Base-by-base conservation (phyloP, 768 basidiomycete species). In the Pleurotus eryngii region DNA sequence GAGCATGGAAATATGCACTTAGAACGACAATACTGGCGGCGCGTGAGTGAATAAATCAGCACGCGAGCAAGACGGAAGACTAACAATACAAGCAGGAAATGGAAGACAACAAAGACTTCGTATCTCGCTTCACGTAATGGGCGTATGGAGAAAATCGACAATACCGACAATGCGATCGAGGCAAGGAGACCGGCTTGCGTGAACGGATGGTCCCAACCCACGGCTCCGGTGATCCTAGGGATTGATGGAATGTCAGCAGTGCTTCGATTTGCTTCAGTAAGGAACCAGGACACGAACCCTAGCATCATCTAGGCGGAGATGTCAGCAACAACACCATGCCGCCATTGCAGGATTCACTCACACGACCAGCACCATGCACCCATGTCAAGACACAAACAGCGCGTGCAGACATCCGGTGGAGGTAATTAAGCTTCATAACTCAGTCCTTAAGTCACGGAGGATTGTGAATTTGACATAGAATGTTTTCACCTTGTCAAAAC, bases 401-500 rank as follows among this genome's bases (percentile, higher is more conserved):
- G 2, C 84, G 74, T 9, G 81, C 81, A 1, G 71, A 64, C 58
- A 81, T 76, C 3, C 83, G 77, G 63, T 86, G 84, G 3, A 74
- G 50, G 43, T 67, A 68, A 59, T 74, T 68, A 18, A 80, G 71
- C 79, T 82, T 66, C 30, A 35, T 9, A 35, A 45, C n/a, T 17
- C n/a, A 45, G n/a, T 17, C 42, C 42, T 17, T 45, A n/a, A 45
- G 42, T 45, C 42, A 22, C 42, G n/a, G 42, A 22, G 3, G 9
- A 17, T 45, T n/a, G n/a, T 17, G 42, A 45, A 0, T 22, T 9
- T 22, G 20, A 11, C 14, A n/a, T 6, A 22, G 5, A 54, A 22
- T 7, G 42, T 17, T 24, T 45, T 48, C 54, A 75, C 76, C 65
- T 73, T 76, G 61, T 75, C 71, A 55, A 72, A 78, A 56, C 80